A percentile compares a stretch with the other conserved stretches of the same genome.
Evolutionary conservation across 164 flowering plant species (phyloP).

Genomic region (Piper betle): DNA sequence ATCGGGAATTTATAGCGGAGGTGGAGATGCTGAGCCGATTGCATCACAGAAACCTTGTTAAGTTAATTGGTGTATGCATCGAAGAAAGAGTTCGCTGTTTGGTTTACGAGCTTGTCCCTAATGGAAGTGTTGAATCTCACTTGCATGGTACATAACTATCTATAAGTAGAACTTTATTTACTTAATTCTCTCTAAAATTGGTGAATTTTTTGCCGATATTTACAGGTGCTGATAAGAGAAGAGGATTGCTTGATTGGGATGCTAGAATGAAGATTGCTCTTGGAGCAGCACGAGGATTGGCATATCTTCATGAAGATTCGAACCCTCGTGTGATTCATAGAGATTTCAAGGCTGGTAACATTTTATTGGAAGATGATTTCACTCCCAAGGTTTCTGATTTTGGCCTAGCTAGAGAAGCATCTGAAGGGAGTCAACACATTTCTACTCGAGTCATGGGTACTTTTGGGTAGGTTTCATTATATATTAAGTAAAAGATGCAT

Average conservation of each 20-base stretch:
- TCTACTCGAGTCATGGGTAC: constrained; percentile 90
- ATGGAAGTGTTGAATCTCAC: constrained; percentile 98
- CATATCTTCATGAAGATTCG: constrained; percentile 98
- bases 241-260: constrained; percentile 80
- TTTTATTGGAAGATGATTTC: constrained; percentile 74
- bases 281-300: constrained; percentile 96
- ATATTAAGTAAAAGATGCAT: background rate
- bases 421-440: constrained; percentile 59
- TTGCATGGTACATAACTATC: constrained; percentile 57
- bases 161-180: no score
- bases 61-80: constrained; percentile 82
- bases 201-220: background rate
- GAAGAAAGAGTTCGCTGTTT: constrained; percentile 77
- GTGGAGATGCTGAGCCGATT: constrained; percentile 94
- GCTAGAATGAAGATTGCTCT: constrained; percentile 90
- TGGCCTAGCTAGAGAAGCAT: constrained; percentile 89
- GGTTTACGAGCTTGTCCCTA: constrained; percentile 81
- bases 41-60: constrained; percentile 95
- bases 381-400: constrained; percentile 98
- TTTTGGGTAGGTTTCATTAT: constrained; percentile 44
- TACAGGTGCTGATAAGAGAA: constrained; percentile 3
- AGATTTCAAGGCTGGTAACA: constrained; percentile 94
- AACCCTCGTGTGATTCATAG: constrained; percentile 97
- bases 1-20: constrained; percentile 86
- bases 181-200: background rate